Base-by-base conservation (phyloP, 2,329 filamentous ascomycete genomes). In the Colletotrichum sp. region DNA sequence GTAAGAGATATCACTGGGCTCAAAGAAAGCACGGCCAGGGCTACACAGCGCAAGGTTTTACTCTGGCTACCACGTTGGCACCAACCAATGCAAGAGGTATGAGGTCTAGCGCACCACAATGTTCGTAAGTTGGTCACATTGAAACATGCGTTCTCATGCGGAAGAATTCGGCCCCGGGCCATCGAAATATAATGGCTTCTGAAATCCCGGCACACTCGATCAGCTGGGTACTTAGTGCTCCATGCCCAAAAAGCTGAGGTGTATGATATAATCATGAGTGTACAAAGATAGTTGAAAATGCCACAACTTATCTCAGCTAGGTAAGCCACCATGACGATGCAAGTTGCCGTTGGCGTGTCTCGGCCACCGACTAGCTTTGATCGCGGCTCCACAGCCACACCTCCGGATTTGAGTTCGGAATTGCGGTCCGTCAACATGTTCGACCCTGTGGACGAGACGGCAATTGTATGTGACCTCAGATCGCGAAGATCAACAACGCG, bases 181-280 rank as follows among this genome's bases (percentile, higher is more conserved):
- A n/a, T 49, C 39, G 6, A n/a, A n/a, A 49, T 49, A n/a, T 1
- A 49, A 12, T 12, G 9, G 39, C 39, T n/a, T 49, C 39, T 6
- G 18, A 2, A n/a, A 49, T 12, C 6, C 39, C 18, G 9, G 39
- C 18, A n/a, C 18, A 10, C 3, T 18, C 18, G 39, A 1, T 44
- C 5, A 44, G 39, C 18, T 44, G 9, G 1, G 39, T 1, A 0
- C 5, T 3, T 1, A 3, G 5, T 44, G 18, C 39, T n/a, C 0
- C 39, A n/a, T 44, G 36, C 4, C 36, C 1, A 10, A 3, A 44
- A 5, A 5, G 8, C 4, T 8, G 7, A 39, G 2, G 8, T 4
- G 1, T 4, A 16, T 1, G 0, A 15, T 16, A 36, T 16, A 16
- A 5, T 7, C 3, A 36, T 16, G 15, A 36, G 34, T 36, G 34